These are phyloP conservation scores for Puccinia triticina DNA, from an alignment of 1,284 basidiomycete genomes.

Conservation along the genomic window DNA sequence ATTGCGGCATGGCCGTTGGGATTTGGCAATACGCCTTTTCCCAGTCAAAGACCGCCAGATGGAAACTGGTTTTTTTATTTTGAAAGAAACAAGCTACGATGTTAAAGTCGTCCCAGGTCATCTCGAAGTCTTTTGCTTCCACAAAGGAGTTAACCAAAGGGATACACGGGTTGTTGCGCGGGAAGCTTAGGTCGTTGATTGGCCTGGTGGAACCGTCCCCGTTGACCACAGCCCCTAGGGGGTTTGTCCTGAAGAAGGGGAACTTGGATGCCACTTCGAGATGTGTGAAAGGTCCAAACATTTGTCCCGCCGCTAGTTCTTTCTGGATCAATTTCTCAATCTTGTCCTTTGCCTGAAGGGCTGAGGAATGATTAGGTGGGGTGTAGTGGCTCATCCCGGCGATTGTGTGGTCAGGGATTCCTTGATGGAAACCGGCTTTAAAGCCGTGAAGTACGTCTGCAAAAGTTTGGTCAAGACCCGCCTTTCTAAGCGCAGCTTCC, in stretches of 20 bases:
- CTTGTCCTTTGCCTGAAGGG: neutral
- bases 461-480: neutral
- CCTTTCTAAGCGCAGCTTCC: no score
- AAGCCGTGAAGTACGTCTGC: neutral
- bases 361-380: no score
- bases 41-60: neutral
- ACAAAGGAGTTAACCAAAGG: constrained; percentile 27
- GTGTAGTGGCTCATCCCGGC: no score
- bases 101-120: constrained; percentile 29
- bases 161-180: neutral
- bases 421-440: neutral
- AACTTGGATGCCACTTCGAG: no score
- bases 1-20: no score
- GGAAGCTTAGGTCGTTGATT: constrained; percentile 1
- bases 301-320: neutral
- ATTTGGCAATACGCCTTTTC: no score
- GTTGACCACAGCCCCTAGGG: no score
- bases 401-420: neutral
- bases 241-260: no score
- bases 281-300: constrained; percentile 14
- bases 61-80: neutral
- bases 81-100: neutral
- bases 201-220: constrained; percentile 11
- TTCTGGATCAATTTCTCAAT: neutral
- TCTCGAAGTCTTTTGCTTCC: neutral